phyloP scores from a whole-genome alignment of 2,329 filamentous ascomycete species.

The Neofusicoccum sp. region DNA sequence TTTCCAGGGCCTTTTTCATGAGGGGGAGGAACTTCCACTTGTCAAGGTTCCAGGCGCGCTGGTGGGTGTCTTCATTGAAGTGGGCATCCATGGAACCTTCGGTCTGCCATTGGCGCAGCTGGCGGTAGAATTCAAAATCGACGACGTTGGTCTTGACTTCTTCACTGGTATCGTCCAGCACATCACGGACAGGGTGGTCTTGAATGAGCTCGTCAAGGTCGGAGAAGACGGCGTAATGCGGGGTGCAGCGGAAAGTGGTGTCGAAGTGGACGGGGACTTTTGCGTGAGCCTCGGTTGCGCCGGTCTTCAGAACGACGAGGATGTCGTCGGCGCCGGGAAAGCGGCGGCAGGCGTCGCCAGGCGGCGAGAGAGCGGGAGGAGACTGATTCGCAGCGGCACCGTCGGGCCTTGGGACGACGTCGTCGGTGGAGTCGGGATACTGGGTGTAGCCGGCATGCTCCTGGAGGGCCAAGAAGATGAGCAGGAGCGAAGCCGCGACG shows the following conservation, averaged over 20 bases:
- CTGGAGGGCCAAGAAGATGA: not conserved
- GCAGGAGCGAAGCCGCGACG: not conserved
- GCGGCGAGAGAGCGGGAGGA: conserved; percentile 23
- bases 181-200: conserved; percentile 51
- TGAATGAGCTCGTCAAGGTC: conserved; percentile 48
- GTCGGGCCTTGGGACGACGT: no score
- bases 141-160: conserved; percentile 42
- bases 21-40: conserved; percentile 45
- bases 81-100: conserved; percentile 42
- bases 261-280: conserved; percentile 54
- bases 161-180: conserved; percentile 47
- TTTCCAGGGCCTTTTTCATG: conserved; percentile 37
- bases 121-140: conserved; percentile 58
- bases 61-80: conserved; percentile 36
- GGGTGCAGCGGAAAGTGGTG: conserved; percentile 38
- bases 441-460: not conserved
- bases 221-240: conserved; percentile 40
- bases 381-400: no score
- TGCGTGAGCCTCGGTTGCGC: conserved; percentile 60
- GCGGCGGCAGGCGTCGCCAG: conserved; percentile 33
- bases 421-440: not conserved
- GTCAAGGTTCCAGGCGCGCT: conserved; percentile 38
- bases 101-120: conserved; percentile 44
- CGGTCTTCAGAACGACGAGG: conserved; percentile 61
- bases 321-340: conserved; percentile 51